Evolutionary conservation across 129 eudicot species (phyloP), one percentile per base, ranked within the genome.

Genomic region (Centrapalus pauciflorus): DNA sequence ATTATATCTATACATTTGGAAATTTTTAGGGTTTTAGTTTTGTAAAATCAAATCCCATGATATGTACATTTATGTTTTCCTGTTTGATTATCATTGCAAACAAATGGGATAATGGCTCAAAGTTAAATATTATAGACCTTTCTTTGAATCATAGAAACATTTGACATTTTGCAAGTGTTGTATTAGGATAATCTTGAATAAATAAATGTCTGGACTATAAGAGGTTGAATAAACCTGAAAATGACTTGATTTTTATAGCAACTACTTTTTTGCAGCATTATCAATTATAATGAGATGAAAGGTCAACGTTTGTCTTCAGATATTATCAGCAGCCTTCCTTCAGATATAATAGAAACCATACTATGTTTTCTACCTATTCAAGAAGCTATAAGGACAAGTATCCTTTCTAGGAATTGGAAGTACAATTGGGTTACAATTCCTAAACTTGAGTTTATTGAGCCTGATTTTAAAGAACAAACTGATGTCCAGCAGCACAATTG

Each of bases 381-480:
- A 45, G 56, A 64, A 0, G 70, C 70, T 14, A 57, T 49, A 0
- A 64, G 57, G 57, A 64, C 70, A 11, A 64, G 70, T 20, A 64
- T 14, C 38, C 41, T 62, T 11, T 64, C 70, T 1, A 26, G 16
- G 19, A 32, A 64, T 6, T 64, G 70, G 70, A 64, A 41, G 13
- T 64, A 64, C 56, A 64, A 45, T 0, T 45, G 70, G 70, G 35
- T 9, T 27, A 64, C 23, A 14, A 64, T 64, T 64, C 57, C 70
- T 43, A 45, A 64, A 64, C 70, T 64, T 43, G 26, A n/a, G 32
- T 64, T 45, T 17, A 3, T 4, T 38, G 28, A 20, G 50, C 6
- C 32, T 0, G 13, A 58, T 13, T 8, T 63, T 16, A 17, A 59
- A 0, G 33, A 2, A 32, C 19, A 43, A 30, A 17, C 2, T 32